Evolutionary conservation across 2,329 filamentous ascomycete genomes (phyloP).

Genomic region (Lachnellula cervina): DNA sequence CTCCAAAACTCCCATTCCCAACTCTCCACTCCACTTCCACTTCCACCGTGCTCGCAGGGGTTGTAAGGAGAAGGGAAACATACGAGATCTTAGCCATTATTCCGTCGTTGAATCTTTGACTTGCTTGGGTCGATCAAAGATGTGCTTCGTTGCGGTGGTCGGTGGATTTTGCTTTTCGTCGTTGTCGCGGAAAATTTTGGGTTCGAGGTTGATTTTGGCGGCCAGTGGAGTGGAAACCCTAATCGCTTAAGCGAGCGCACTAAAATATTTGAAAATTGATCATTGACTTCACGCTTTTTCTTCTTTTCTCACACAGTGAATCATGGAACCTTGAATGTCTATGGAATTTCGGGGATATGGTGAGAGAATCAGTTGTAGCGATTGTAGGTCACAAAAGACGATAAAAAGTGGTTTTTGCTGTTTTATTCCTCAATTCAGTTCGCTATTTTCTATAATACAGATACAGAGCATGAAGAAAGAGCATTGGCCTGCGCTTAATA

Average conservation of each 20-base stretch:
- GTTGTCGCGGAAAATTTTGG: constrained; percentile 11
- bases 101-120: constrained; percentile 23
- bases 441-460: no score
- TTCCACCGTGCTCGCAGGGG: neutral
- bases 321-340: neutral
- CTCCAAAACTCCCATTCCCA: no score
- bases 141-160: constrained; percentile 22
- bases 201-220: neutral
- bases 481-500: no score
- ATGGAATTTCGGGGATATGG: no score
- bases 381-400: no score
- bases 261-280: constrained; percentile 1
- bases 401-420: no score
- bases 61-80: constrained; percentile 26
- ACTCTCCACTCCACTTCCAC: neutral
- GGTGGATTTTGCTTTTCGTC: constrained; percentile 13
- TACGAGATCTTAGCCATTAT: constrained; percentile 62
- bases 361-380: no score
- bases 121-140: constrained; percentile 21
- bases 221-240: constrained; percentile 20
- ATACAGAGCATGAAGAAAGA: no score
- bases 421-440: no score
- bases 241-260: constrained; percentile 28
- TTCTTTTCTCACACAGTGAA: neutral
- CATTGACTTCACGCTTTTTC: neutral